Evolutionary conservation across 2,329 filamentous ascomycete species (phyloP).

Genomic region (Colletotrichum echinochloae): DNA sequence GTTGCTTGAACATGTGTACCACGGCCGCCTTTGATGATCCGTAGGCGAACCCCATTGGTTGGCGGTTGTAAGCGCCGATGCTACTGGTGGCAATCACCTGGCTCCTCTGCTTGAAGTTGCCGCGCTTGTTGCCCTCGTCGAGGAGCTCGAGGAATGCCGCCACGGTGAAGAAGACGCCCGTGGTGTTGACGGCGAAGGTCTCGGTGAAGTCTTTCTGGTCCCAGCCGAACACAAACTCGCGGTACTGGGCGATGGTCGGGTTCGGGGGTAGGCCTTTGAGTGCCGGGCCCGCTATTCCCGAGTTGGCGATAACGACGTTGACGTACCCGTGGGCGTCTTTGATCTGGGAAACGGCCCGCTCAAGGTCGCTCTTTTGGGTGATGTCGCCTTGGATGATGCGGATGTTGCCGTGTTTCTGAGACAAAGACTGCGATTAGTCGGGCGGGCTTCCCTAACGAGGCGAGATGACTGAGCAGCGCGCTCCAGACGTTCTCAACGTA

Average conservation of each 20-base stretch:
- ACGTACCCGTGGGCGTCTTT: constrained; percentile 62
- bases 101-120: constrained; percentile 45
- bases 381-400: constrained; percentile 49
- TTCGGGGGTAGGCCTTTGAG: constrained; percentile 46
- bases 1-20: constrained; percentile 74
- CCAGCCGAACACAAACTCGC: constrained; percentile 52
- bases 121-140: constrained; percentile 69
- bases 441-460: neutral
- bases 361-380: constrained; percentile 50
- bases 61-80: constrained; percentile 72
- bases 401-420: constrained; percentile 32
- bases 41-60: constrained; percentile 71
- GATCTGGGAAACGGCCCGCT: constrained; percentile 64
- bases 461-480: neutral
- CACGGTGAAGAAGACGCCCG: constrained; percentile 75
- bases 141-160: constrained; percentile 76
- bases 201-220: constrained; percentile 63
- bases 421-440: neutral
- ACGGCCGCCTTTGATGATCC: constrained; percentile 73
- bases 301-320: constrained; percentile 69
- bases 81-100: constrained; percentile 67
- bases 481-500: constrained; percentile 38
- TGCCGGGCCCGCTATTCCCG: constrained; percentile 56
- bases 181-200: constrained; percentile 72
- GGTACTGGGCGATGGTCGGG: constrained; percentile 22